Evolutionary conservation across 1,284 basidiomycete genomes (phyloP), one percentile per base, ranked within the genome.

Genomic region (Ustilago tritici): DNA sequence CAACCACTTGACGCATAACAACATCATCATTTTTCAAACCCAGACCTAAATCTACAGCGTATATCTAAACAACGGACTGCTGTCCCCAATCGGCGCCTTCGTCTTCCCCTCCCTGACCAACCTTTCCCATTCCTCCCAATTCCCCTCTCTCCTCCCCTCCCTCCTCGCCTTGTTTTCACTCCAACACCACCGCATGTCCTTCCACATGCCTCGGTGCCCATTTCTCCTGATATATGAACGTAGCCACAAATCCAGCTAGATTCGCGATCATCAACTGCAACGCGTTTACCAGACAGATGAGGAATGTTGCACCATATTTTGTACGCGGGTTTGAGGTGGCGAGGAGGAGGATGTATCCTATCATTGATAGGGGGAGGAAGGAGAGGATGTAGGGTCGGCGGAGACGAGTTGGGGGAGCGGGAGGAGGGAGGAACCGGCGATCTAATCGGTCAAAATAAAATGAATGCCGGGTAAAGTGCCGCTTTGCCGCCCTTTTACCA

Each of bases 181-280:
- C 60, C 59, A 60, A 64, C 80, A 81, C 63, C 77, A 86, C 80
- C 23, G 83, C 82, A 63, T 87, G 86, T 15, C 80, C 79, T 41
- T 78, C 65, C 5, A 76, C 50, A 68, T 82, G 86, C 12, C 69
- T 66, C 3, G 84, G 84, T 5, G 78, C 78, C 66, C 82, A 72
- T 11, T 73, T 55, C 0, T 74, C 56, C 53, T 74, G 73, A 69
- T 87, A 87, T 35, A 85, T 79, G 55, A 84, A 86, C 6, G 85
- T 81, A 5, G 85, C 86, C 4, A 83, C 80, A 58, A 86, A 86
- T 17, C 85, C 84, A 17, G 82, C 84, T 43, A 81, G 79, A 49
- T 87, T 86, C 35, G 85, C 85, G 28, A 87, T 82, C 54, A 83
- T 83, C 17, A 87, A 80, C 68, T 87, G 85, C 6, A 87, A 56